phyloP scores from a whole-genome alignment of 2,329 filamentous ascomycete species.

The Paraphaeosphaeria minitans region DNA sequence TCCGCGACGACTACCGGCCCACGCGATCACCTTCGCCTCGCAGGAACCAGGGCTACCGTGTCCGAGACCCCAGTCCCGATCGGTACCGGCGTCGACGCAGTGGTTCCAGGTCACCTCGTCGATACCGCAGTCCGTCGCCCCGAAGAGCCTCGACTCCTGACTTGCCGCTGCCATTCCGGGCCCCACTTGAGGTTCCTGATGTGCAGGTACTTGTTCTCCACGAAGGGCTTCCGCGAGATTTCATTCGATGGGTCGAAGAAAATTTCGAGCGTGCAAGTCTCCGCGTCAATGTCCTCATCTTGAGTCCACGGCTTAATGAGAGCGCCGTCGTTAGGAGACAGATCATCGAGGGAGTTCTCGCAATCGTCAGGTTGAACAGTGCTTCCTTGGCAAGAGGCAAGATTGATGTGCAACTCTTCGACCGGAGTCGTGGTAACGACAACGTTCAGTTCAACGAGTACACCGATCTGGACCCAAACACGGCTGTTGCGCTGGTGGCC shows the following conservation, averaged over 20 bases:
- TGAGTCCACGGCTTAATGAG: conserved; percentile 77
- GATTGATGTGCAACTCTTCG: conserved; percentile 83
- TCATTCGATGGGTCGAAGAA: conserved; percentile 80
- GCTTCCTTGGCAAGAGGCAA: conserved; percentile 72
- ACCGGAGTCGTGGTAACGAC: conserved; percentile 73
- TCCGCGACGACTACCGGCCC: conserved; percentile 64
- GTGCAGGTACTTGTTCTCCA: conserved; percentile 85
- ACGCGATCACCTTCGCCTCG: conserved; percentile 54
- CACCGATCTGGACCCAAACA: conserved; percentile 75
- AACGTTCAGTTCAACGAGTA: conserved; percentile 89
- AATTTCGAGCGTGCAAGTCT: conserved; percentile 74
- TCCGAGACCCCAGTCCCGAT: conserved; percentile 50
- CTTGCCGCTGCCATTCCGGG: conserved; percentile 74
- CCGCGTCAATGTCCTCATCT: conserved; percentile 76
- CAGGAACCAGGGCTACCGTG: conserved; percentile 43
- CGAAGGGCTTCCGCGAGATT: conserved; percentile 69
- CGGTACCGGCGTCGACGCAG: conserved; percentile 59
- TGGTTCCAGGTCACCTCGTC: conserved; percentile 72
- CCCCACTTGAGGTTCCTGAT: conserved; percentile 79
- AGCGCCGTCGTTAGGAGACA: conserved; percentile 82
- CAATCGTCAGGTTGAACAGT: conserved; percentile 77
- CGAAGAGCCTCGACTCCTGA: conserved; percentile 63
- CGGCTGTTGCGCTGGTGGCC: conserved; percentile 80
- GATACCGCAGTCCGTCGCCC: conserved; percentile 73
- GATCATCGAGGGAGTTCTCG: conserved; percentile 85